Conservation (phyloP, 306 rosid species). For the Begonia loranthoides region DNA sequence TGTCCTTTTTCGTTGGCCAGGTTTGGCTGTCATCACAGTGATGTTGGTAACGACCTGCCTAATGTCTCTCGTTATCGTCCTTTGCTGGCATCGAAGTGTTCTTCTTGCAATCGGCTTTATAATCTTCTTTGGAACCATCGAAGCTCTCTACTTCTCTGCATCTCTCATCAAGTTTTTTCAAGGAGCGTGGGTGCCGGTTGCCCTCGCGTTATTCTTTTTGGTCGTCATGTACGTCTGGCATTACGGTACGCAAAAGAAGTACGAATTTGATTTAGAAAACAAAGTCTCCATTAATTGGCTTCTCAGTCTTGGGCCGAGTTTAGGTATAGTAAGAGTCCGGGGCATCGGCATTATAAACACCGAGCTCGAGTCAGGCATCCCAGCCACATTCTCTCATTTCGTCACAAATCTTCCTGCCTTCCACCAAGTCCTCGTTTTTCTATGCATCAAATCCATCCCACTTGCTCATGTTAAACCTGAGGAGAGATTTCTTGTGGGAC, state of each 20-base stretch:
- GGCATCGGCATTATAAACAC: conserved; percentile 10
- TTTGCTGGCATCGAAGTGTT: conserved; percentile 13
- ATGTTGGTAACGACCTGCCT: conserved; percentile 12
- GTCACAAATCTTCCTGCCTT: conserved; percentile 9
- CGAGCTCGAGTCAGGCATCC: conserved; percentile 8
- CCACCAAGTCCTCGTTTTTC: conserved; percentile 9
- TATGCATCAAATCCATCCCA: conserved; percentile 9
- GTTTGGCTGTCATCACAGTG: conserved; percentile 12
- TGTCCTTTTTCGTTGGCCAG: conserved; percentile 9
- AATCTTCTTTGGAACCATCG: conserved; percentile 7
- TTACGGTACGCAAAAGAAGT: conserved; percentile 9
- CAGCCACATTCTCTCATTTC: conserved; percentile 8
- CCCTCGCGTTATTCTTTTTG: conserved; percentile 2
- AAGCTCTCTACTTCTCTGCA: conserved; percentile 9
- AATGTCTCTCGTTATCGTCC: conserved; percentile 10
- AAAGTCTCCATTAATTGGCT: conserved; percentile 9
- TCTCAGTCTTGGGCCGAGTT: conserved; percentile 9
- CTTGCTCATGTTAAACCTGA: conserved; percentile 6
- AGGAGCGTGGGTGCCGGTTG: conserved; percentile 12
- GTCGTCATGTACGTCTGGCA: conserved; percentile 9
- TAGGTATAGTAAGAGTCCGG: conserved; percentile 7
- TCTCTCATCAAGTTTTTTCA: conserved; percentile 9
- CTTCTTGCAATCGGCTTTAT: conserved; percentile 8
- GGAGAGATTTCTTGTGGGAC: conserved; percentile 7
- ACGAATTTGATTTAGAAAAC: conserved; percentile 9